Evolutionary conservation across 495 filamentous ascomycete species (phyloP), one percentile per base, ranked within the genome.

Genomic region (Aspergillus wentii): DNA sequence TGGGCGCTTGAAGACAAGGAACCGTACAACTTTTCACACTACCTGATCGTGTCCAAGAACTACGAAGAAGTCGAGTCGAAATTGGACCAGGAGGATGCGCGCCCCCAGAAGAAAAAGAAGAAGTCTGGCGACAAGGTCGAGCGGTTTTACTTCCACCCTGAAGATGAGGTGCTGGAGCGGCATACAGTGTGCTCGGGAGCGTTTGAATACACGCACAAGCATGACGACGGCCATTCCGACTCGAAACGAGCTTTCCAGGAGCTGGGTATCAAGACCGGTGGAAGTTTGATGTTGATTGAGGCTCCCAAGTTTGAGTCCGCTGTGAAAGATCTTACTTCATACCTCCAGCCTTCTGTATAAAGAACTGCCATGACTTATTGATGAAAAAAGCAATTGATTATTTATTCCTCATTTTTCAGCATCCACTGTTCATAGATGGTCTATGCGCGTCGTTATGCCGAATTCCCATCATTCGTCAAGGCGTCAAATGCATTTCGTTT

Each of bases 161-260:
- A 99, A 62, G 94, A 99, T 54, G 92, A 99, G 69, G 76, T 90
- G 38, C 59, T 96, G 43, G 78, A 91, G 50, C 75, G 76, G 43
- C 72, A 88, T 62, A 83, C 85, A 9, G 37, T 76, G 20, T 84
- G 74, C 38, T 64, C 65, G 28, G 84, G 79, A 8, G 72, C 71
- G 21, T 87, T 82, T 52, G 78, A 82, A 16, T 96, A 87, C 55
- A 79, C 78, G 10, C 91, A 85, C 59, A 76, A 88, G 55, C 66
- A 70, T 30, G 84, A 80, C 22, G 84, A 90, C 30, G 78, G 85
- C 5, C 76, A 80, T 34, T 82, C 88, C 25, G 94, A 97, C 62
- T 85, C 85, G 51, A 96, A 94, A 68, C 67, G 94, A 38, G 85
- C 90, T 2, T 99, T 99, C 58, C 87, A 92, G 57, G 92, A 97